phyloP scores from a whole-genome alignment of 108 stramenopile genomes.

The Mayamaea pseudoterrestris region DNA sequence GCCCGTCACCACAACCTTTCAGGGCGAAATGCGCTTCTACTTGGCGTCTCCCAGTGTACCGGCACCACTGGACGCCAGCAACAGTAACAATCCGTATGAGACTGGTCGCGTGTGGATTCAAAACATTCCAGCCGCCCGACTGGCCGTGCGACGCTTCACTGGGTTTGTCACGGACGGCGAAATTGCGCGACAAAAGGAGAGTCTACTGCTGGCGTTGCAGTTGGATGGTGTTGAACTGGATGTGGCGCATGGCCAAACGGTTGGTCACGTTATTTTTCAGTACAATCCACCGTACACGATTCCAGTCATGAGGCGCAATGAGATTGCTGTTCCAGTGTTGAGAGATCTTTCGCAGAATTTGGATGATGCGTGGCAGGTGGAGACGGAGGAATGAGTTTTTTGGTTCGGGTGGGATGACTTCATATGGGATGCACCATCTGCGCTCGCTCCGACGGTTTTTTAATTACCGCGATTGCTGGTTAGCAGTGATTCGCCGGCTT shows the following conservation, averaged over 20 bases:
- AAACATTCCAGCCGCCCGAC: slow-evolving; percentile 50
- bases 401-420: too few relatives aligned
- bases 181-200: slow-evolving; percentile 75
- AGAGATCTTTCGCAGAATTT: too few relatives aligned
- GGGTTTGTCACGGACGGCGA: slow-evolving; percentile 91
- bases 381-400: too few relatives aligned
- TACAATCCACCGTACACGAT: slow-evolving; percentile 95
- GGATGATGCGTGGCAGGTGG: too few relatives aligned
- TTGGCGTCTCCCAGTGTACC: slow-evolving; percentile 36
- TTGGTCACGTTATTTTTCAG: slow-evolving; percentile 78
- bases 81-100: slow-evolving; percentile 10
- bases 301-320: slow-evolving; percentile 81
- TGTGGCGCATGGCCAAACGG: slow-evolving; percentile 57
- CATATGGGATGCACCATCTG: too few relatives aligned
- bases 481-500: too few relatives aligned
- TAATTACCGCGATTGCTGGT: too few relatives aligned
- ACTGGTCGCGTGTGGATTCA: slow-evolving; percentile 45
- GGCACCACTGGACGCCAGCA: slow-evolving; percentile 9
- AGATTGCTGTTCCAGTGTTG: slow-evolving; percentile 67
- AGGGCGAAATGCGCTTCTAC: slow-evolving; percentile 81
- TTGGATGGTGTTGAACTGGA: slow-evolving; percentile 74
- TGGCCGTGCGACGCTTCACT: slow-evolving; percentile 68
- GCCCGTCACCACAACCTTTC: slow-evolving; percentile 75
- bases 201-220: slow-evolving; percentile 50
- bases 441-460: too few relatives aligned